phyloP scores from a whole-genome alignment of 2,329 filamentous ascomycete genomes.

The Ophiocordyceps camponoti-leonardi region DNA sequence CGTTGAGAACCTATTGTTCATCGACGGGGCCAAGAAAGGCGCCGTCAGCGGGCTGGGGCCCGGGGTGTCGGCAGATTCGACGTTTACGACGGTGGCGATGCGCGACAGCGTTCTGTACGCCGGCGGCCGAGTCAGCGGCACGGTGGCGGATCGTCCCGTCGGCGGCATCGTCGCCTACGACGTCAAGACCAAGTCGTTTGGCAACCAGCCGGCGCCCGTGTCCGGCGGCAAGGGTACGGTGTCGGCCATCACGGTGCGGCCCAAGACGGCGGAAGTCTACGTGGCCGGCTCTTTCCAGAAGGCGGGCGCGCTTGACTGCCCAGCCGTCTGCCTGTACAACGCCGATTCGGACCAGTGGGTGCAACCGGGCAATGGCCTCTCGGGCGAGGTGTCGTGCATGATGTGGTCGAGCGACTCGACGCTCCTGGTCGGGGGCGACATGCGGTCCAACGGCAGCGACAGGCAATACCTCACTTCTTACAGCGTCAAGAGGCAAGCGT shows the following conservation, averaged over 20 bases:
- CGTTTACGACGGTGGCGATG: slow-evolving; percentile 54
- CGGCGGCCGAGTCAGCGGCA: slow-evolving; percentile 65
- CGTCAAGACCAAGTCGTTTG: slow-evolving; percentile 44
- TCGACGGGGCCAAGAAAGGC: slow-evolving; percentile 57
- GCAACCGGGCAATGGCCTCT: slow-evolving; percentile 54
- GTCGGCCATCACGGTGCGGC: slow-evolving; percentile 57
- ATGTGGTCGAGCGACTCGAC: slow-evolving; percentile 58
- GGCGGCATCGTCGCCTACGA: slow-evolving; percentile 70
- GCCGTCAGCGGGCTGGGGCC: slow-evolving; percentile 51
- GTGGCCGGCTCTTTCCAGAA: slow-evolving; percentile 73
- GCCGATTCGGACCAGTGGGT: slow-evolving; percentile 59
- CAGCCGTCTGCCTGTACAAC: slow-evolving; percentile 66
- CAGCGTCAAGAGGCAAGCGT: slow-evolving; percentile 48
- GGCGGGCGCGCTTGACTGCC: slow-evolving; percentile 70
- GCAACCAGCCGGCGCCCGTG: slow-evolving; percentile 58
- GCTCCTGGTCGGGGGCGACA: slow-evolving; percentile 61
- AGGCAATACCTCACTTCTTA: slow-evolving; percentile 54
- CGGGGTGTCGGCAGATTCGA: slow-evolving; percentile 53
- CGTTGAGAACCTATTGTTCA: slow-evolving; percentile 65
- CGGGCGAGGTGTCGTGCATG: slow-evolving; percentile 53
- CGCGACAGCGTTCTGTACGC: slow-evolving; percentile 57
- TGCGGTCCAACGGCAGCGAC: slow-evolving; percentile 48
- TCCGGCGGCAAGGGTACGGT: slow-evolving; percentile 55
- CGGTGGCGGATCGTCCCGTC: slow-evolving; percentile 41
- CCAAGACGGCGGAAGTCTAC: slow-evolving; percentile 57